Evolutionary conservation across 345 rosid genomes (phyloP).

Genomic region (Citrus inodora): DNA sequence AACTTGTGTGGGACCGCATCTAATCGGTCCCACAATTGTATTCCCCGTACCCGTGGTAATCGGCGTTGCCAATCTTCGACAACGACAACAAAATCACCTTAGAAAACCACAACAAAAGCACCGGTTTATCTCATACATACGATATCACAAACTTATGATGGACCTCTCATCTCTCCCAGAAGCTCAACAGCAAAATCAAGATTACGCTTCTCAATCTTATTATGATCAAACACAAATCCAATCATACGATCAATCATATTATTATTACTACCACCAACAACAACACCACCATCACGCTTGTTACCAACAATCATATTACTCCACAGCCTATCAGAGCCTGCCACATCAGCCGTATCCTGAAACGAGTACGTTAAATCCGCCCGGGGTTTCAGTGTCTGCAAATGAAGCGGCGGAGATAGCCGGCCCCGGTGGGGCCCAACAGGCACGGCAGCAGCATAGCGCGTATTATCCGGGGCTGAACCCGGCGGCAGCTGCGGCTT

Average conservation of each 20-base stretch:
- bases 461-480: slow-evolving; percentile 1
- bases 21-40: neutral
- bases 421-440: slow-evolving; percentile 5
- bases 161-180: neutral
- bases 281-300: neutral
- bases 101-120: neutral
- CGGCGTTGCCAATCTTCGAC: neutral
- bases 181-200: neutral
- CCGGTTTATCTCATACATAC: neutral
- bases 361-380: neutral
- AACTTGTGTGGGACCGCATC: neutral
- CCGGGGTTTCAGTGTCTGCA: neutral
- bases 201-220: neutral
- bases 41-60: neutral
- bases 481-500: neutral
- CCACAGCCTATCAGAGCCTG: neutral
- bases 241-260: slow-evolving; percentile 6
- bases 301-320: neutral
- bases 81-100: no score
- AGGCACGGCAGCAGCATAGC: neutral
- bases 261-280: slow-evolving; percentile 11
- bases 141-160: neutral
- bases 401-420: neutral
- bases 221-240: slow-evolving; percentile 16
- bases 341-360: neutral